Base-by-base conservation (phyloP, 2,329 filamentous ascomycete genomes). In the Fusarium sp. region DNA sequence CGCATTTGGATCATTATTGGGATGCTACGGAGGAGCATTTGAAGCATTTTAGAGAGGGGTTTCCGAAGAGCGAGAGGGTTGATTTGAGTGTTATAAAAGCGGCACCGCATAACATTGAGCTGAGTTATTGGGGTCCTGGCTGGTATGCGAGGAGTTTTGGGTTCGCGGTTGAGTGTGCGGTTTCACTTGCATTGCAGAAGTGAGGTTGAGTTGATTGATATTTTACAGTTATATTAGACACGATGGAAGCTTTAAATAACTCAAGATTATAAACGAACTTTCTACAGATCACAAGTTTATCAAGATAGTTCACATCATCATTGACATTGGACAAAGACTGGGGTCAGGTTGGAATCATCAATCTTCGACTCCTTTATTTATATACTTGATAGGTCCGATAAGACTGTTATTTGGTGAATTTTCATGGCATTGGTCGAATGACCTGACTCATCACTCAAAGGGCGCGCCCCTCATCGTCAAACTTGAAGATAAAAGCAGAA, bases 121-220 rank as follows among this genome's bases (percentile, higher is more conserved):
- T 77, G 22, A 77, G 75, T 17, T 69, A 77, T 31, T 77, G 74
- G 74, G 48, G 62, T 7, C 35, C 60, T 1, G 74, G 74, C 3
- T 77, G 72, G 72, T 77, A 77, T 35, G 72, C 72, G 6, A 62
- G 75, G 8, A 56, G 67, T 35, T 77, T 77, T 36, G 75, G 74
- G 1, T 77, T 77, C 52, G 75, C 74, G 1, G 20, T 72, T 12
- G 74, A 77, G 24, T 76, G 72, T 38, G 74, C 75, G 17, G 56
- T 49, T 18, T 75, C 73, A 18, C 7, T 63, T 24, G 47, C 47
- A 18, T 38, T n/a, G 13, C 28, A 48, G n/a, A 35, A 36, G 28
- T 48, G 33, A 63, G 33, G 17, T 11, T 10, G 14, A 39, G 14
- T n/a, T 28, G 14, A 13, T 26, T 14, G 12, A 22, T 38, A 11